A percentile compares a stretch with the other conserved stretches of the same genome.
Conservation (phyloP, 2,329 filamentous ascomycete species). For the Colletotrichum destructivum region DNA sequence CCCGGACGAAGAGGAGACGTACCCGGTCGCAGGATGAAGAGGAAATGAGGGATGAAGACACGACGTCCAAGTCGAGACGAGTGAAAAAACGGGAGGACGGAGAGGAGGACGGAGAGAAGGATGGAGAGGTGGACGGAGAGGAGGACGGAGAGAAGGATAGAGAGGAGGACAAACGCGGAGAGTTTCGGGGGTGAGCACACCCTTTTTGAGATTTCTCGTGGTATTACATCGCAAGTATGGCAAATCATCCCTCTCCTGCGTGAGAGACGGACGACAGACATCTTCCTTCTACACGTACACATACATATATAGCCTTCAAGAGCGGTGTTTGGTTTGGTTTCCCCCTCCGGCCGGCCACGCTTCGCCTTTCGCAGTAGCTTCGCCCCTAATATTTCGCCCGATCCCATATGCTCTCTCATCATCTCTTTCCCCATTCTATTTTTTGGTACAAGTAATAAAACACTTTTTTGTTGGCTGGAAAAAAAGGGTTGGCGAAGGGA, state of each 20-base stretch:
- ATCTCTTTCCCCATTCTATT: slow-evolving; percentile 19
- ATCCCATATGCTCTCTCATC: slow-evolving; percentile 30
- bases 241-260: slow-evolving; percentile 3
- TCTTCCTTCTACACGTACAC: slow-evolving; percentile 40
- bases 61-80: not conserved
- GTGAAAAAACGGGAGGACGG: not conserved
- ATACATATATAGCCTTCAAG: slow-evolving; percentile 30
- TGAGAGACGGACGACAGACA: slow-evolving; percentile 11
- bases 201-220: slow-evolving; percentile 22
- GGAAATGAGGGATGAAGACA: not conserved
- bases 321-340: slow-evolving; percentile 38
- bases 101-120: not conserved
- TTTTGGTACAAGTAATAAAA: slow-evolving; percentile 44
- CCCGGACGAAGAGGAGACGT: not conserved
- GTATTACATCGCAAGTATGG: slow-evolving; percentile 40
- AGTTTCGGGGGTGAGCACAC: slow-evolving; percentile 11
- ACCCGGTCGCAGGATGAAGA: not conserved
- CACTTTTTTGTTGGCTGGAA: slow-evolving; percentile 36
- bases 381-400: slow-evolving; percentile 33
- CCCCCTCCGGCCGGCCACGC: slow-evolving; percentile 9
- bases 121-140: not conserved
- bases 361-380: slow-evolving; percentile 11
- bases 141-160: not conserved
- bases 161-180: not conserved
- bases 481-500: slow-evolving; percentile 26